These are phyloP conservation scores for Phanerodontia chrysosporium DNA, from an alignment of 768 basidiomycete species.

Conservation along the genomic window DNA sequence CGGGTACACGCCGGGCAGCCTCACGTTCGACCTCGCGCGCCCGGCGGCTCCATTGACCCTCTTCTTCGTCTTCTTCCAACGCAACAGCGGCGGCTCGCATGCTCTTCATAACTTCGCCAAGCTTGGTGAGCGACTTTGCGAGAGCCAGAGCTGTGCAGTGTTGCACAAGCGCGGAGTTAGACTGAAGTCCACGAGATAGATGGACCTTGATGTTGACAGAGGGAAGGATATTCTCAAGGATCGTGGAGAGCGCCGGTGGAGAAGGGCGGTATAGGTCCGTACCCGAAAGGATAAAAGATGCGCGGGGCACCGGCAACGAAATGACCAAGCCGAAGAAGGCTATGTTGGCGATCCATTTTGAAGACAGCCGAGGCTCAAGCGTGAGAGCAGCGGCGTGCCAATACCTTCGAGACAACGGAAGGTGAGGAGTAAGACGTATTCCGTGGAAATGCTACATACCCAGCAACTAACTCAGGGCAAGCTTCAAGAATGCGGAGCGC, in stretches of 20 bases:
- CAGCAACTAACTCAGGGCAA: constrained; percentile 82
- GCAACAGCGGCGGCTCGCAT: constrained; percentile 57
- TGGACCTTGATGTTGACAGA: constrained; percentile 62
- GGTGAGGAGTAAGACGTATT: not conserved
- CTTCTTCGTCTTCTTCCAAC: constrained; percentile 29
- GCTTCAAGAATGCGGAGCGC: constrained; percentile 71
- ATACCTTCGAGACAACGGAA: constrained; percentile 51
- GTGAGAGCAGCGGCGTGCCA: constrained; percentile 68
- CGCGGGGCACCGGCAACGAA: constrained; percentile 65
- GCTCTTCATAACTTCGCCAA: constrained; percentile 47
- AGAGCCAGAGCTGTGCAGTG: constrained; percentile 81
- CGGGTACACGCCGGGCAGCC: constrained; percentile 72
- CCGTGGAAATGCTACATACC: constrained; percentile 42
- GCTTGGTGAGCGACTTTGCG: constrained; percentile 72
- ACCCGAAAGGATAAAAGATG: constrained; percentile 53
- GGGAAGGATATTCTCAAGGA: constrained; percentile 81
- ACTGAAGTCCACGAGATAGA: constrained; percentile 80
- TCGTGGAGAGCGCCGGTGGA: constrained; percentile 67
- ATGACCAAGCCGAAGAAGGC: constrained; percentile 77
- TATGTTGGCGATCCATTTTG: constrained; percentile 89
- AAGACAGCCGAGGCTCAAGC: constrained; percentile 81
- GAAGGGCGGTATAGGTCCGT: constrained; percentile 52
- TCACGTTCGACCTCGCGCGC: constrained; percentile 71
- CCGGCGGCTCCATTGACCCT: constrained; percentile 71
- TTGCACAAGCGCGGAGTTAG: constrained; percentile 70